Conservation (phyloP, 768 basidiomycete genomes). For the Serpula lacrymans region DNA sequence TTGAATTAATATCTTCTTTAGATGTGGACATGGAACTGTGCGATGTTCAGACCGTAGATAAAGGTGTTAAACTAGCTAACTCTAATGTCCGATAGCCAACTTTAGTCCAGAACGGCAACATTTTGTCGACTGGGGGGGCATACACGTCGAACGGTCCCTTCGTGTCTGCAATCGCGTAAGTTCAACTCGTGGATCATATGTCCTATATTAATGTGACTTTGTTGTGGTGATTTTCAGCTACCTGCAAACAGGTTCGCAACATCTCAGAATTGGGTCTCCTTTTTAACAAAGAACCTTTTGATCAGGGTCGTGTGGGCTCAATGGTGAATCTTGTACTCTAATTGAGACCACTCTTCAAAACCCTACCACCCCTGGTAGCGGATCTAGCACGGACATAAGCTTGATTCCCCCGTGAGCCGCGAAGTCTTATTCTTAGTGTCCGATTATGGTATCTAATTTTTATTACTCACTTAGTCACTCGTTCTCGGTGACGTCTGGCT, state of each 20-base stretch:
- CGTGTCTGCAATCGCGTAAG: constrained; percentile 27
- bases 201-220: not conserved
- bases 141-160: constrained; percentile 26
- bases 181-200: no score
- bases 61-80: not conserved
- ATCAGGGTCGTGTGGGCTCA: constrained; percentile 33
- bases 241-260: constrained; percentile 26
- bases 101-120: constrained; percentile 18
- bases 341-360: constrained; percentile 36
- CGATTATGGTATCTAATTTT: constrained; percentile 9
- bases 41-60: not conserved
- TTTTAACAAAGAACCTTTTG: not conserved
- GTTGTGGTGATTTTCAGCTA: constrained; percentile 14
- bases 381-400: constrained; percentile 34
- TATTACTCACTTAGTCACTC: constrained; percentile 24
- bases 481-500: constrained; percentile 39
- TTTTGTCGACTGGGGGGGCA: constrained; percentile 26
- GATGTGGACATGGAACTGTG: constrained; percentile 10
- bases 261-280: not conserved
- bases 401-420: constrained; percentile 39
- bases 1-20: not conserved
- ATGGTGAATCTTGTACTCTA: constrained; percentile 37
- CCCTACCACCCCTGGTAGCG: constrained; percentile 25
- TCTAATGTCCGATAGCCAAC: constrained; percentile 18
- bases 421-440: not conserved